Evolutionary conservation across 2,329 filamentous ascomycete genomes (phyloP), one percentile per base, ranked within the genome.

Genomic region (Phaeosphaeria sp.): DNA sequence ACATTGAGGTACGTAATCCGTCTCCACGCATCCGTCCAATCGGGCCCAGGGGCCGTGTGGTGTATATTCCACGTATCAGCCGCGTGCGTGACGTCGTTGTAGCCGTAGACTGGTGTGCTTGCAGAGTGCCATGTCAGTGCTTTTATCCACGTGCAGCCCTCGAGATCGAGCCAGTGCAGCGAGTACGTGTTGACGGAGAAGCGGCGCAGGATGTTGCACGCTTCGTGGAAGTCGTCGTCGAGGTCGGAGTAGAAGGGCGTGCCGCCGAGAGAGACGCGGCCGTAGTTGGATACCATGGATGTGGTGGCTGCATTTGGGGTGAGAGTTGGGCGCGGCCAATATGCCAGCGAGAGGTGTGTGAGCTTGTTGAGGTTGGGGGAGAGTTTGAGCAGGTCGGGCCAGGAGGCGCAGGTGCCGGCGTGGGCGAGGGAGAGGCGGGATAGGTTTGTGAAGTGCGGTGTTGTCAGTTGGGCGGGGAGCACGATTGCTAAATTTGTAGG

Each of bases 321-420:
- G n/a, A 84, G 74, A 0, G 82, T 84, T 2, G 87, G 87, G 20
- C 79, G 75, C 2, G 86, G 86, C 87, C 87, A 89, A 69, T 86
- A 80, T 2, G 86, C 86, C 2, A 89, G 78, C 0, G 86, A 89
- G 2, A 89, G 77, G 62, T 89, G 86, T 0, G 86, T 88, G 22
- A 89, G 70, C 3, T 81, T 85, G n/a, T 83, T 79, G 0, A 87
- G 72, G 24, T 83, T 78, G 0, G 81, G 79, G 0, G 86, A 79
- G 1, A 89, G 69, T 1, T 77, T 73, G 2, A 89, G 75, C 2
- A 89, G 78, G 5, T 83, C 80, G 15, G 79, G 73, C 87, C 87
- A 89, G 11, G 80, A 84, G 1, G 81, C 81, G 22, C 76, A 76
- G 2, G 72, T 57, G 3, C 77, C 76, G 2, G 83, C 84, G 52